Evolutionary conservation across 2,329 filamentous ascomycete genomes (phyloP).

Genomic region (Penicillium sp.): DNA sequence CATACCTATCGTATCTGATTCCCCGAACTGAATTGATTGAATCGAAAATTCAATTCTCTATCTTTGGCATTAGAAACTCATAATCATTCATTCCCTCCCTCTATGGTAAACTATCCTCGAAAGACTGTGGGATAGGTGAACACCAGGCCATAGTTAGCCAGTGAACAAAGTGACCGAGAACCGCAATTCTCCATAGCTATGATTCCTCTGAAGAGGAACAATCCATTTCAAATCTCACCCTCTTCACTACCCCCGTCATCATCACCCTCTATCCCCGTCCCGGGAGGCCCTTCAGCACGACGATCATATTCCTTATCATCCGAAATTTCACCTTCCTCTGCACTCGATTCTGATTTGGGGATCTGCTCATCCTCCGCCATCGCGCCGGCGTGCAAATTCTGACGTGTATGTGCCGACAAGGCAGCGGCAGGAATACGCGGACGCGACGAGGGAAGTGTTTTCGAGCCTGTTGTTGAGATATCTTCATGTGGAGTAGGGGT

Average conservation of each 20-base stretch:
- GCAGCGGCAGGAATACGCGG: constrained; percentile 23
- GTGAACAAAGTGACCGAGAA: too few relatives aligned
- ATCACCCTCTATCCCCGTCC: constrained; percentile 17
- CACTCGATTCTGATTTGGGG: constrained; percentile 13
- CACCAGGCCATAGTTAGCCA: too few relatives aligned
- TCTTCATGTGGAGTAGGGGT: constrained; percentile 16
- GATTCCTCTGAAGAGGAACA: background rate
- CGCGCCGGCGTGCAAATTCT: background rate
- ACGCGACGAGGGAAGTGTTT: constrained; percentile 11
- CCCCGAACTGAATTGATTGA: too few relatives aligned
- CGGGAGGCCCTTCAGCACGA: background rate
- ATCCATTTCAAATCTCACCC: constrained; percentile 36
- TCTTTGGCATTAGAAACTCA: too few relatives aligned
- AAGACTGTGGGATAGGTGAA: too few relatives aligned
- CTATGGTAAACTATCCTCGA: too few relatives aligned
- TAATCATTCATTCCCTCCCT: too few relatives aligned
- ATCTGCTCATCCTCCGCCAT: background rate
- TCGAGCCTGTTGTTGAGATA: constrained; percentile 5
- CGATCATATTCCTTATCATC: constrained; percentile 12
- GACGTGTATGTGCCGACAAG: background rate
- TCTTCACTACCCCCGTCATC: constrained; percentile 44
- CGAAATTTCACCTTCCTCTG: constrained; percentile 22
- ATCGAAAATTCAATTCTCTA: too few relatives aligned
- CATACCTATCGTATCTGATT: too few relatives aligned
- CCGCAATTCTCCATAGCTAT: background rate